Conservation (phyloP, 345 rosid species). For the Sonneratia alba region DNA sequence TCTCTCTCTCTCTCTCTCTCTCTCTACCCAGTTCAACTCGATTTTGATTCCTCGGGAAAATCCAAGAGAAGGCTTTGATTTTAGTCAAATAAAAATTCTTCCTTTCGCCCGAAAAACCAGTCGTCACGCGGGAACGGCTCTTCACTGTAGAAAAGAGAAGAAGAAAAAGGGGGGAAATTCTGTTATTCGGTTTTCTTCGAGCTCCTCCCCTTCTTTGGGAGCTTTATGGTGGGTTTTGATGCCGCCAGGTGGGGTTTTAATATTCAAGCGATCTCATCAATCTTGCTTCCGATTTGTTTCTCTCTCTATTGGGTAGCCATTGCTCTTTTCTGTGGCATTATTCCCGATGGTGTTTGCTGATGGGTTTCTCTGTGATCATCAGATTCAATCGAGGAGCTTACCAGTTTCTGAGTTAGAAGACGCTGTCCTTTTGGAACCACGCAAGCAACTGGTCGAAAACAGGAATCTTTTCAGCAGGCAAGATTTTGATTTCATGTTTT, state of each 20-base stretch:
- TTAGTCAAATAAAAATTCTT: background rate
- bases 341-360: background rate
- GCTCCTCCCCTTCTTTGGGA: background rate
- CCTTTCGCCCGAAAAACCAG: background rate
- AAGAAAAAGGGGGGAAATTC: background rate
- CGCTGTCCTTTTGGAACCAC: no score
- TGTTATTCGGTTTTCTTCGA: background rate
- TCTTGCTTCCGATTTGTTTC: background rate
- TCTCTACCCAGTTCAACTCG: background rate
- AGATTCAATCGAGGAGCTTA: background rate
- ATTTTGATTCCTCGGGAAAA: no score
- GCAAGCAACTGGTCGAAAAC: no score
- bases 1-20: conserved; percentile 4
- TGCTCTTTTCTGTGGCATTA: background rate
- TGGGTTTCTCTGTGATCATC: background rate
- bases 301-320: background rate
- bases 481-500: no score
- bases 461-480: no score
- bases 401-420: no score
- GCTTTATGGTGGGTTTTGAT: background rate
- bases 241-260: background rate
- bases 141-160: background rate
- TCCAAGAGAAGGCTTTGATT: background rate
- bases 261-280: background rate
- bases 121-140: background rate